phyloP scores from a whole-genome alignment of 2,329 filamentous ascomycete species.

The Rhytidhysteron rufulum region DNA sequence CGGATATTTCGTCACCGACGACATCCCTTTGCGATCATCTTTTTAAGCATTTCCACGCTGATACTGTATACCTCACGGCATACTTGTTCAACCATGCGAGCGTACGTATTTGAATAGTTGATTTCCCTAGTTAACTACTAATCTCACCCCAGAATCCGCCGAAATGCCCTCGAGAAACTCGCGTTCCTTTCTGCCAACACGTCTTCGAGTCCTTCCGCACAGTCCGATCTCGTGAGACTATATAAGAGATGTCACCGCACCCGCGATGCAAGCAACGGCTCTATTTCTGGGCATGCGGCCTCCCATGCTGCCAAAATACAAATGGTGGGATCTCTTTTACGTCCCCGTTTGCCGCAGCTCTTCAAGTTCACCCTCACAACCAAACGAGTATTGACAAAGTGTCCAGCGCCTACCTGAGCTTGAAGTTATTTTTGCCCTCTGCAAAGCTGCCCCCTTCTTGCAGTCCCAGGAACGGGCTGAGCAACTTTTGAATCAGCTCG shows the following conservation, averaged over 20 bases:
- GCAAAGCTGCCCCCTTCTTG: slow-evolving; percentile 79
- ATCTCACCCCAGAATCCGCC: slow-evolving; percentile 42
- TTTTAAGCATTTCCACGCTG: too few relatives aligned
- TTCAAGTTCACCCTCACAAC: background rate
- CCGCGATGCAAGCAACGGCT: slow-evolving; percentile 12
- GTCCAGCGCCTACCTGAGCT: slow-evolving; percentile 81
- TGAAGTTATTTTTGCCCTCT: slow-evolving; percentile 85
- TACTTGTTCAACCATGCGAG: too few relatives aligned
- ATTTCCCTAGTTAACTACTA: too few relatives aligned
- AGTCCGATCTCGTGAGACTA: slow-evolving; percentile 38
- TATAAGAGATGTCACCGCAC: slow-evolving; percentile 36
- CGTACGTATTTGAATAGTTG: too few relatives aligned
- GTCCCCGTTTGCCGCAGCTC: background rate
- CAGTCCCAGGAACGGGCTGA: slow-evolving; percentile 68
- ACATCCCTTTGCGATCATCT: too few relatives aligned
- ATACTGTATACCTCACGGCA: too few relatives aligned
- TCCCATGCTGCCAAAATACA: slow-evolving; percentile 23
- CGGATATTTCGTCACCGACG: too few relatives aligned
- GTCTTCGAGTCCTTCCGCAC: slow-evolving; percentile 19
- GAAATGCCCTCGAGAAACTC: slow-evolving; percentile 49
- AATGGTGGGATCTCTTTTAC: slow-evolving; percentile 29
- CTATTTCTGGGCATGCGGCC: slow-evolving; percentile 1
- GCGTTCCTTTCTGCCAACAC: slow-evolving; percentile 44
- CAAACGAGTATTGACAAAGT: too few relatives aligned
- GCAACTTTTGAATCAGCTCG: slow-evolving; percentile 72